These are phyloP conservation scores for Backusella luteola DNA, from an alignment of 192 early-diverging fungal genomes.

Conservation along the genomic window DNA sequence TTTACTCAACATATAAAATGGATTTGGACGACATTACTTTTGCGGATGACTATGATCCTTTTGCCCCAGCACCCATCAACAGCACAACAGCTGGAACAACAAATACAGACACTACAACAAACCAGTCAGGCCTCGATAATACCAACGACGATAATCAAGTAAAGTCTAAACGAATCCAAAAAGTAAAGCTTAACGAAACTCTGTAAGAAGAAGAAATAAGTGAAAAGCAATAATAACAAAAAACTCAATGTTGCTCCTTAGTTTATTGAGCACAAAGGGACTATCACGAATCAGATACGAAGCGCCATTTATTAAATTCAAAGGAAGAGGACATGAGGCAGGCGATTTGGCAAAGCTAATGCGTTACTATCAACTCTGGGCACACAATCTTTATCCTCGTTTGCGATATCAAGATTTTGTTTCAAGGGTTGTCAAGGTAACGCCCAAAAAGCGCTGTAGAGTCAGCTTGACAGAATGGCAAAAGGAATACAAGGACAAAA, in stretches of 20 bases:
- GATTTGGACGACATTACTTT: background rate
- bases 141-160: background rate
- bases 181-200: background rate
- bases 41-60: background rate
- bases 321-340: conserved; percentile 13
- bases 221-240: background rate
- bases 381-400: conserved; percentile 29
- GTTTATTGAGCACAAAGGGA: background rate
- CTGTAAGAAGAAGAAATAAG: background rate
- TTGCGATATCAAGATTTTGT: conserved; percentile 27
- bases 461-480: background rate
- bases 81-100: background rate
- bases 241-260: background rate
- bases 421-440: conserved; percentile 15
- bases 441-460: conserved; percentile 12
- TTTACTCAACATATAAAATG: background rate
- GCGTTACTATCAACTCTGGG: conserved; percentile 35
- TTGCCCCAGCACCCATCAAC: background rate
- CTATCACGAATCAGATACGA: conserved; percentile 7
- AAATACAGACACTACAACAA: background rate
- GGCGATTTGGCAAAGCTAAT: conserved; percentile 21
- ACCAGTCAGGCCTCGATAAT: background rate
- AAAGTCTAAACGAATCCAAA: background rate
- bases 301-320: conserved; percentile 1
- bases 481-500: conserved; percentile 4